Evolutionary conservation across 2,329 filamentous ascomycete species (phyloP), one percentile per base, ranked within the genome.

Genomic region (Penicillium sp.): DNA sequence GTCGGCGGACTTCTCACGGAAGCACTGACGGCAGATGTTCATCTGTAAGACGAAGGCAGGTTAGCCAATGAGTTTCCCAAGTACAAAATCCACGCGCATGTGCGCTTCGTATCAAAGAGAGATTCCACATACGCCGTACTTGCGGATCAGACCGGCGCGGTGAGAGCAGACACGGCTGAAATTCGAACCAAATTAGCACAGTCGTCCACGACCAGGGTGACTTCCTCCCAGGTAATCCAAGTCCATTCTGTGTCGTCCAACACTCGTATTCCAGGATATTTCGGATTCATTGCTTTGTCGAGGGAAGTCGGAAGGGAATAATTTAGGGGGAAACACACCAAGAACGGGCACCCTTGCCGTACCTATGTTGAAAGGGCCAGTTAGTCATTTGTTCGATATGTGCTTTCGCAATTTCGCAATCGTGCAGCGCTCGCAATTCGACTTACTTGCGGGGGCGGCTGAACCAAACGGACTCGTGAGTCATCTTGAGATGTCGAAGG

Each of bases 401-500:
- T 19, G 43, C 48, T 42, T 50, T 48, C 46, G 16, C n/a, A 18
- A 31, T 9, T 45, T 45, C 42, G 42, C 28, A 21, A 45, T 55
- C 56, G 44, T 43, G 23, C 58, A 61, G 58, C 33, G 33, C 33
- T 52, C 44, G 43, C 43, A 24, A 39, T 49, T 51, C 49, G 55
- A 61, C 70, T 70, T 95, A 96, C 79, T 81, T 91, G 81, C 92
- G 90, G 77, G 94, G 94, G 80, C 94, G 92, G 76, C 92, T 96
- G 88, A 95, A 96, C 92, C 93, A 99, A 83, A 97, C 92, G 77
- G 89, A 92, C 85, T 97, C 93, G 92, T 90, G 88, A 81, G 87
- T 87, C 87, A 90, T 90, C 76, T 75, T 88, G 80, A 80, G 78
- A 70, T 66, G 77, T 75, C 74, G 68, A 64, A 62, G 64, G 65